A percentile compares a stretch with the other conserved stretches of the same genome.
These are phyloP conservation scores for Aspergillus sp. DNA, from an alignment of 2,329 filamentous ascomycete genomes.

Conservation along the genomic window DNA sequence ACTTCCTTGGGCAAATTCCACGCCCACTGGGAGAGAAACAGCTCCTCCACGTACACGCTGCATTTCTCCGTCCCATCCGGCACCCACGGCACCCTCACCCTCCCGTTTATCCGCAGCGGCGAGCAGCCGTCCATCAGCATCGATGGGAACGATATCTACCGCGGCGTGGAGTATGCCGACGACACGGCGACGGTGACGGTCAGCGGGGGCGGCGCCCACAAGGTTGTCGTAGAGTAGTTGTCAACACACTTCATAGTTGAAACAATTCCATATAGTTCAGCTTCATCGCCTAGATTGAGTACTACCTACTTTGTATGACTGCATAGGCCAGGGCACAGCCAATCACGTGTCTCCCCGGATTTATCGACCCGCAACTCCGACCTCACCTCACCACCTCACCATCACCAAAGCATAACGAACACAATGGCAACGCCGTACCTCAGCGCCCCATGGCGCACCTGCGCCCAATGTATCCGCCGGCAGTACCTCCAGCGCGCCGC, in stretches of 20 bases:
- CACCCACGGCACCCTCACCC: slow-evolving; percentile 20
- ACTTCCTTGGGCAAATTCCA: slow-evolving; percentile 44
- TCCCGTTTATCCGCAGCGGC: slow-evolving; percentile 19
- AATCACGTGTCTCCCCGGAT: slow-evolving; percentile 8
- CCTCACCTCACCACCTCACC: slow-evolving; percentile 4
- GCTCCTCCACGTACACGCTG: slow-evolving; percentile 17
- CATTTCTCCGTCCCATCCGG: slow-evolving; percentile 21
- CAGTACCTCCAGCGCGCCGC: slow-evolving; percentile 12
- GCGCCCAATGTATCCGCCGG: slow-evolving; percentile 24
- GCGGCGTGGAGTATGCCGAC: slow-evolving; percentile 17
- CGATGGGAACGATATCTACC: slow-evolving; percentile 19
- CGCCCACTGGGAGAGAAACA: slow-evolving; percentile 19
- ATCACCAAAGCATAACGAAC: not conserved
- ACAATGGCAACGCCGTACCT: slow-evolving; percentile 13
- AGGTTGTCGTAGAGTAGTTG: slow-evolving; percentile 17
- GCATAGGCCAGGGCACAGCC: slow-evolving; percentile 3
- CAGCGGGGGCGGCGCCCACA: slow-evolving; percentile 22
- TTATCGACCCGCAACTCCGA: not conserved
- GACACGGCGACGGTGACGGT: slow-evolving; percentile 20
- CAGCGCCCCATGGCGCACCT: slow-evolving; percentile 22
- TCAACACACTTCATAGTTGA: not conserved
- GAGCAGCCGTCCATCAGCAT: slow-evolving; percentile 26
- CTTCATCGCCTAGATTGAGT: not conserved
- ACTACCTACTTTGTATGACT: no score
- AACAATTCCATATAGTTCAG: not conserved